Evolutionary conservation across 2,329 filamentous ascomycete species (phyloP).

Genomic region (Tricladium varicosporioides): DNA sequence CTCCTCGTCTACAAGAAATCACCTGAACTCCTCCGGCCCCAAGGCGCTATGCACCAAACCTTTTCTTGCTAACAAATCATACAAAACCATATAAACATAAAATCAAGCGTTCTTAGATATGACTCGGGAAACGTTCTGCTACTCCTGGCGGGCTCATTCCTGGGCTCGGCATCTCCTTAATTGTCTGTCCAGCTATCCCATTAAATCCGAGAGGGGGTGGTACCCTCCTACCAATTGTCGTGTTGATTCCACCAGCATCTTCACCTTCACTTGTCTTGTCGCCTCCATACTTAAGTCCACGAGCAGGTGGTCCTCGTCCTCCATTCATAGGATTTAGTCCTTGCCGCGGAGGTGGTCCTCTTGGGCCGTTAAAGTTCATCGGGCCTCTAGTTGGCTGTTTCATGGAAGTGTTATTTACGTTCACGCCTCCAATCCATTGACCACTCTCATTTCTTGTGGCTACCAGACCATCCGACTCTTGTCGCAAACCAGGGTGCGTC

Average conservation of each 20-base stretch:
- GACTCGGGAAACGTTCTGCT: background rate
- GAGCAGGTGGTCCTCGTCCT: background rate
- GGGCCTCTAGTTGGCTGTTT: background rate
- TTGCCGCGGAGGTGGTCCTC: background rate
- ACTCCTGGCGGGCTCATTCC: background rate
- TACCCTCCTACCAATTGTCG: background rate
- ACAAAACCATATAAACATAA: too few species aligned
- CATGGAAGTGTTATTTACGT: background rate
- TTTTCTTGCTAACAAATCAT: background rate
- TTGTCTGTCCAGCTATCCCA: slow-evolving; percentile 3
- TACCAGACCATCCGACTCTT: background rate
- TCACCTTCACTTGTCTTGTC: background rate
- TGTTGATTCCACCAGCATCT: background rate
- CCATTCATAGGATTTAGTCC: background rate
- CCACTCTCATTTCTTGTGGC: background rate
- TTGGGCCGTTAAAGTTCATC: background rate
- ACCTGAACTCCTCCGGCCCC: too few species aligned
- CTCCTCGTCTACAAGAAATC: background rate
- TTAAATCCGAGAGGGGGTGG: background rate
- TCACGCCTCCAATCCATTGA: background rate
- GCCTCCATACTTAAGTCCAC: background rate
- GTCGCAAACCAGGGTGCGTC: background rate
- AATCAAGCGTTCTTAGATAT: background rate
- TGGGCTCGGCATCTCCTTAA: slow-evolving; percentile 5
- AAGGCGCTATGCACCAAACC: background rate